Evolutionary conservation across 148 eudicot genomes (phyloP).

Genomic region (Persicaria tinctoria): DNA sequence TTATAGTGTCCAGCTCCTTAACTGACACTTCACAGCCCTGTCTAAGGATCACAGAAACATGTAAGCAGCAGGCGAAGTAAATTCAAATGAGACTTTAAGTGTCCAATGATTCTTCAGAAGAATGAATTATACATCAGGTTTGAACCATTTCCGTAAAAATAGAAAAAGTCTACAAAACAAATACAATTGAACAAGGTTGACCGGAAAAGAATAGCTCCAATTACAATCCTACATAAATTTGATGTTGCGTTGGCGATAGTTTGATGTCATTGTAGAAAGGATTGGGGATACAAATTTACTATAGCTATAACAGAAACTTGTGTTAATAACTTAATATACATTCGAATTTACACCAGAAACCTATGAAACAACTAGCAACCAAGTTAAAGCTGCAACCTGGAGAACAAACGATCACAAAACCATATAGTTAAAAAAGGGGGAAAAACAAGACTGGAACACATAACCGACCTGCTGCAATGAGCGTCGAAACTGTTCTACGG

Average conservation of each 20-base stretch:
- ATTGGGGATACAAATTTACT: not conserved
- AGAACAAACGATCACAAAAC: not conserved
- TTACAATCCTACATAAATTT: conserved; percentile 3
- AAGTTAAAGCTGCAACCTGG: not conserved
- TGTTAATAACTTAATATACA: not conserved
- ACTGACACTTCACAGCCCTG: conserved; percentile 92
- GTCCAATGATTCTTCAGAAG: not conserved
- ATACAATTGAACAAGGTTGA: not conserved
- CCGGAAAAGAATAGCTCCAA: not conserved
- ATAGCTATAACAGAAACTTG: not conserved
- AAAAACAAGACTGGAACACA: conserved; percentile 8
- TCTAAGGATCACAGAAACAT: conserved; percentile 41
- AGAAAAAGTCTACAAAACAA: not conserved
- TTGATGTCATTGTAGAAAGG: not conserved
- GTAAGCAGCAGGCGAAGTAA: conserved; percentile 23
- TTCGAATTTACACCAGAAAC: not conserved
- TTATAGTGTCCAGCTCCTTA: conserved; percentile 62
- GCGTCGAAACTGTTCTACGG: conserved; percentile 66
- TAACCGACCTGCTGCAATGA: conserved; percentile 60
- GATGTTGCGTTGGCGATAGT: not conserved
- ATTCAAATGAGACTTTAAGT: not conserved
- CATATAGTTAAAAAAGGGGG: too few relatives aligned
- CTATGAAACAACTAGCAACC: not conserved
- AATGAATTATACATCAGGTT: not conserved
- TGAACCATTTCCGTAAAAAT: not conserved